Percentiles rank a stretch among this genome's conserved stretches.
Evolutionary conservation across 2,329 filamentous ascomycete genomes (phyloP).

Genomic region (Trichophyton equinum): DNA sequence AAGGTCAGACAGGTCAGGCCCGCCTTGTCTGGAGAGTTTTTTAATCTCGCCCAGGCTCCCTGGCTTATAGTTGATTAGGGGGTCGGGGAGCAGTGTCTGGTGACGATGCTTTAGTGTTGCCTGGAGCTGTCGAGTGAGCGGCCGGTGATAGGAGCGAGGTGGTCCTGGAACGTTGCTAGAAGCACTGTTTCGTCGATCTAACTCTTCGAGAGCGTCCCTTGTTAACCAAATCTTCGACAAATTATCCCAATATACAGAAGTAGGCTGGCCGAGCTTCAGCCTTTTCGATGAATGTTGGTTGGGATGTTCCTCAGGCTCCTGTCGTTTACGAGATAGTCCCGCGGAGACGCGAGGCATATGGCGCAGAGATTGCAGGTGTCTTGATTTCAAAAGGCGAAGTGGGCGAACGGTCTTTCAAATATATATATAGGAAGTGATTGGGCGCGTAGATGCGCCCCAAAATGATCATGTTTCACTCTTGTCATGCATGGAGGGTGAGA

Average conservation of each 20-base stretch:
- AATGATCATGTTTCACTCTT: too few relatives aligned
- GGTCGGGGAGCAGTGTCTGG: constrained; percentile 2
- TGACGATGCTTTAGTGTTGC: constrained; percentile 6
- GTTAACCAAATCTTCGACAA: constrained; percentile 15
- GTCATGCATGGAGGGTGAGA: too few relatives aligned
- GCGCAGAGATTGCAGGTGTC: not conserved
- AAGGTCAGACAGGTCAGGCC: constrained; percentile 11
- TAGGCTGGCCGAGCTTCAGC: not conserved
- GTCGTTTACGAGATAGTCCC: not conserved
- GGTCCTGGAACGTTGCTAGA: not conserved
- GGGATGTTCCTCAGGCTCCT: not conserved
- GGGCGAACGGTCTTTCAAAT: too few relatives aligned
- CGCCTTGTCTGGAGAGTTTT: constrained; percentile 8
- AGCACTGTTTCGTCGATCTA: constrained; percentile 15
- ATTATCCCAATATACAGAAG: constrained; percentile 16
- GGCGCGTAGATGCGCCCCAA: too few relatives aligned
- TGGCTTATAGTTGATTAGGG: not conserved
- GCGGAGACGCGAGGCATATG: not conserved
- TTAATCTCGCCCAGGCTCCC: constrained; percentile 1
- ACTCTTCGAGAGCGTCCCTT: constrained; percentile 11
- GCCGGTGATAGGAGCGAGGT: not conserved
- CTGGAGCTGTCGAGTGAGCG: constrained; percentile 8
- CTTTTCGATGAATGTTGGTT: not conserved
- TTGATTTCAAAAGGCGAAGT: constrained; percentile 7
- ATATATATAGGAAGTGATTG: too few relatives aligned